phyloP scores from a whole-genome alignment of 257 asterid genomes.

The Nicotiana otophora region DNA sequence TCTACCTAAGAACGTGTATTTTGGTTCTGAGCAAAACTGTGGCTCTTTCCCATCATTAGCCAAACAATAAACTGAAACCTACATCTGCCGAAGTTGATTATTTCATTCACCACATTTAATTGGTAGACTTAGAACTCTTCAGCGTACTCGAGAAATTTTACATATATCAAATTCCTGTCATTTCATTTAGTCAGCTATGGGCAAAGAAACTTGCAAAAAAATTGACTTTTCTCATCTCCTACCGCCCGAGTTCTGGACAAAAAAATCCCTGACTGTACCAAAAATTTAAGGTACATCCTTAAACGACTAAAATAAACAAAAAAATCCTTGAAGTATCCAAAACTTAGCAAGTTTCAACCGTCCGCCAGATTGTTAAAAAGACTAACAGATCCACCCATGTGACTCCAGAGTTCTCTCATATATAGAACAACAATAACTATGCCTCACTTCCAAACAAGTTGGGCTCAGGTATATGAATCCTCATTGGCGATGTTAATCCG shows the following conservation, averaged over 20 bases:
- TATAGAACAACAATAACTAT: too few relatives aligned
- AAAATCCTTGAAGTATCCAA: background rate
- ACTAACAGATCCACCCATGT: background rate
- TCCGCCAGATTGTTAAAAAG: background rate
- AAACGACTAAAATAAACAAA: background rate
- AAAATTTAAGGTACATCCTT: background rate
- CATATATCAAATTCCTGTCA: background rate
- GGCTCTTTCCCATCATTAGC: background rate
- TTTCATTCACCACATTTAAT: background rate
- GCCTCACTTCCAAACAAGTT: too few relatives aligned
- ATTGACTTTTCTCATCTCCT: background rate
- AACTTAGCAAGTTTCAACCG: background rate
- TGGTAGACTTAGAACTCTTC: background rate
- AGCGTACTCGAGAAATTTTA: background rate
- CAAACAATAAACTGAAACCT: background rate
- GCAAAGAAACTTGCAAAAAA: background rate
- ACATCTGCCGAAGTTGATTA: background rate
- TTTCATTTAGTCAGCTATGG: background rate
- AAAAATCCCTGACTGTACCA: background rate
- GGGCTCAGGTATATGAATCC: too few relatives aligned
- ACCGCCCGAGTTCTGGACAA: background rate
- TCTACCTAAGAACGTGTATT: background rate
- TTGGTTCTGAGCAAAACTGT: background rate
- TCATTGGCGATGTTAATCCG: too few relatives aligned
- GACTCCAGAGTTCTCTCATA: background rate